Percentiles rank a stretch among this genome's conserved stretches.
Evolutionary conservation across 768 basidiomycete species (phyloP).

Genomic region (Auricularia cornea): DNA sequence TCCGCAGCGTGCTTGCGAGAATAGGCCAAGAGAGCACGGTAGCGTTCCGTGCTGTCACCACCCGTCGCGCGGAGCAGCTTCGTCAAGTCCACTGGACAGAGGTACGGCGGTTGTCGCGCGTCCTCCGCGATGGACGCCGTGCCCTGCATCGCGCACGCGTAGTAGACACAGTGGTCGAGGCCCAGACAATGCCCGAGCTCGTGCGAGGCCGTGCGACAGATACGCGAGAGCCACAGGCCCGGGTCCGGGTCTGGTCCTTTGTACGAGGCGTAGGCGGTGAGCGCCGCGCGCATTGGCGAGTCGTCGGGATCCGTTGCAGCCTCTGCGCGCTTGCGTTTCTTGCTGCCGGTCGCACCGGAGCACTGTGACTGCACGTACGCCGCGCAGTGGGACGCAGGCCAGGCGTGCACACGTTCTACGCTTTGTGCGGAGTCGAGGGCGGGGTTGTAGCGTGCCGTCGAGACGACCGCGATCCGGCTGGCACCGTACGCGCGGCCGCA

Average conservation of each 20-base stretch:
- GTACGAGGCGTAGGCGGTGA: background rate
- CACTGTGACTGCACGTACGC: background rate
- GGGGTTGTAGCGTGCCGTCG: background rate
- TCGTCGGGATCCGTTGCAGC: background rate
- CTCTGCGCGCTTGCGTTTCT: background rate
- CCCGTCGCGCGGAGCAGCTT: background rate
- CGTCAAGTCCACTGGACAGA: background rate
- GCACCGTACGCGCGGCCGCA: background rate
- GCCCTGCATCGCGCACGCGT: background rate
- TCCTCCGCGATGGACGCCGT: background rate
- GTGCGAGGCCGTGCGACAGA: background rate
- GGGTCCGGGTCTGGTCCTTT: background rate
- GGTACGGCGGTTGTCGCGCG: background rate
- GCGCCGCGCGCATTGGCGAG: background rate
- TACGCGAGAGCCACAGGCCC: background rate
- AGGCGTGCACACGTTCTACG: background rate
- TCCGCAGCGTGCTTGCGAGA: background rate
- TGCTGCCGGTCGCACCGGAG: background rate
- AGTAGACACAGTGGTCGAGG: background rate
- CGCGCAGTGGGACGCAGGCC: background rate
- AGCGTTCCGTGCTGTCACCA: background rate
- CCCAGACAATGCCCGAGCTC: background rate
- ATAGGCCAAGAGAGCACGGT: background rate
- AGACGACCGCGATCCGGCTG: background rate
- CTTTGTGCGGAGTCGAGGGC: background rate